Percentiles rank a stretch among this genome's conserved stretches.
Evolutionary conservation across 352 stramenopile species (phyloP).

Genomic region (Sclerospora graminicola): DNA sequence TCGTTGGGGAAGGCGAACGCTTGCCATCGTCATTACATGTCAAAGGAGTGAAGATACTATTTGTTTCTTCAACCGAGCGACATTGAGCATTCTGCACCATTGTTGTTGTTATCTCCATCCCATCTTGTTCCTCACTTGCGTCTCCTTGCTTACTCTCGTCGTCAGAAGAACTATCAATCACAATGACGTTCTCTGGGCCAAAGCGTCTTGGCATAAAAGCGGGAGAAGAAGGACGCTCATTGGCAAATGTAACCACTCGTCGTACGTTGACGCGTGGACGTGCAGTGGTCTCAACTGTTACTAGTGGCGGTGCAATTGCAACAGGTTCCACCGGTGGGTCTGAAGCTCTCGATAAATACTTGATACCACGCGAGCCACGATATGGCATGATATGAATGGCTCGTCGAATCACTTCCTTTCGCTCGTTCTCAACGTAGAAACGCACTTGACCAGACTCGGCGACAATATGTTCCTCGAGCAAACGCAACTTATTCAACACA

Average conservation of each 20-base stretch:
- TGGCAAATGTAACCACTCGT: conserved; percentile 17
- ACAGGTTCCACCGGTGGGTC: background rate
- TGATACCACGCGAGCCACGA: conserved; percentile 8
- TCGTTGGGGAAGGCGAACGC: background rate
- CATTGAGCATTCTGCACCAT: conserved; percentile 6
- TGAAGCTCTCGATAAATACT: conserved; percentile 1
- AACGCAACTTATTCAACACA: conserved; percentile 35
- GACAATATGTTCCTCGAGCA: conserved; percentile 28
- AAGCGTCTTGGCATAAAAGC: background rate
- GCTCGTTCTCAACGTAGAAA: conserved; percentile 31
- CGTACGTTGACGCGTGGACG: conserved; percentile 3
- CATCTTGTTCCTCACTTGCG: conserved; percentile 1
- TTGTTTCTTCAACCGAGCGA: conserved; percentile 5
- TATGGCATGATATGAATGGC: conserved; percentile 32
- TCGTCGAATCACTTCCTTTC: conserved; percentile 25
- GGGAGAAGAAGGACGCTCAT: conserved; percentile 1
- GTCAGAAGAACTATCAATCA: conserved; percentile 21
- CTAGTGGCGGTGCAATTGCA: background rate
- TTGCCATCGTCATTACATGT: conserved; percentile 11
- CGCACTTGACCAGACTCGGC: conserved; percentile 36
- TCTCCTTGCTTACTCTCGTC: conserved; percentile 7
- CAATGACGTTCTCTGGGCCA: conserved; percentile 2
- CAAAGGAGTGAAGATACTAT: conserved; percentile 4
- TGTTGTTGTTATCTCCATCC: conserved; percentile 6
- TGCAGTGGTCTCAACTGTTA: background rate